Evolutionary conservation across 2,329 filamentous ascomycete genomes (phyloP).

Genomic region (Trichoderma koningii): DNA sequence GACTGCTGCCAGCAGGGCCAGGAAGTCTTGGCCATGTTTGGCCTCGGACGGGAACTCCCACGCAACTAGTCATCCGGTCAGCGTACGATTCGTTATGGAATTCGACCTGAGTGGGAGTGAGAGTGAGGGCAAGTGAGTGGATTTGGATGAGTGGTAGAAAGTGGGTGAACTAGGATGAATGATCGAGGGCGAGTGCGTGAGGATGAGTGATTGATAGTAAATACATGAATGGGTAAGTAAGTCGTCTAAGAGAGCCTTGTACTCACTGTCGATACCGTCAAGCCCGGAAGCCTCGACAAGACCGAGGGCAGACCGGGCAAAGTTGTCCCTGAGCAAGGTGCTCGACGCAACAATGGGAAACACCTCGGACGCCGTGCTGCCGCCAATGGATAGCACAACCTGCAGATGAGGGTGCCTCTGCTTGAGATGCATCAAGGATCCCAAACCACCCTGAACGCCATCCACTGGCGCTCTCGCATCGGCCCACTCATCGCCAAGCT

Average conservation of each 20-base stretch:
- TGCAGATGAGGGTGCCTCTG: constrained; percentile 69
- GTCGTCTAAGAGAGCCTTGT: neutral
- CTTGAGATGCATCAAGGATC: constrained; percentile 73
- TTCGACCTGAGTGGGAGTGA: neutral
- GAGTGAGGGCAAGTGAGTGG: no score
- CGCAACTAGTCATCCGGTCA: constrained; percentile 57
- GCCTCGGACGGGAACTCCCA: constrained; percentile 75
- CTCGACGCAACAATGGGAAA: constrained; percentile 69
- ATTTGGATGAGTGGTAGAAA: no score
- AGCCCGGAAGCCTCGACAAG: constrained; percentile 69
- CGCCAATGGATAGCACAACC: constrained; percentile 77
- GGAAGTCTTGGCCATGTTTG: constrained; percentile 69
- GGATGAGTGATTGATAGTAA: neutral
- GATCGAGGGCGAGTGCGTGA: no score
- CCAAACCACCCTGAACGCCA: constrained; percentile 69
- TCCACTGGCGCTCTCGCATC: constrained; percentile 73
- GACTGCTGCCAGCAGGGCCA: constrained; percentile 66
- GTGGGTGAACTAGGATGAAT: no score
- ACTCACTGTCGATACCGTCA: constrained; percentile 67
- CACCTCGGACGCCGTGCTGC: constrained; percentile 63
- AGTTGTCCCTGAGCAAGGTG: constrained; percentile 63
- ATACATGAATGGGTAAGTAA: neutral
- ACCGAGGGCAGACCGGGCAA: constrained; percentile 66
- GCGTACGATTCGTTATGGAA: neutral
- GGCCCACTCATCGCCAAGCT: constrained; percentile 80